Conservation (phyloP, 2,329 filamentous ascomycete species). For the Mariannaea sp. region DNA sequence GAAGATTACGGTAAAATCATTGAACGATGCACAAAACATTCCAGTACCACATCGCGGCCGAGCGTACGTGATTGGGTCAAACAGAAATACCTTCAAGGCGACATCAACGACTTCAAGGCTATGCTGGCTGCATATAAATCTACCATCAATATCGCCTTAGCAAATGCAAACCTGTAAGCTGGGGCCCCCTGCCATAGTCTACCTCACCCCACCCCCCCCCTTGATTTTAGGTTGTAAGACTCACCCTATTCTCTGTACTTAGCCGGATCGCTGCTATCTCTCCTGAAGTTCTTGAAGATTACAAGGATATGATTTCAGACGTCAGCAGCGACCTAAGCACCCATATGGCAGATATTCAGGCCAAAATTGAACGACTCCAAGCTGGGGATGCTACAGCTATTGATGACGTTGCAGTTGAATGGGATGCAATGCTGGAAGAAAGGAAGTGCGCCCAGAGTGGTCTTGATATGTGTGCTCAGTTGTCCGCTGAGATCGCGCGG, state of each 20-base stretch:
- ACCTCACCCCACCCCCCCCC: too few relatives aligned
- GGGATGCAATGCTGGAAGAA: neutral
- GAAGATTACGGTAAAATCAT: conserved; percentile 17
- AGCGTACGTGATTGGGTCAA: conserved; percentile 2
- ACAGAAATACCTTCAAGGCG: conserved; percentile 14
- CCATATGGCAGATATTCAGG: too few relatives aligned
- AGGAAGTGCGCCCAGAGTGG: neutral
- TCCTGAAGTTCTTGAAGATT: too few relatives aligned
- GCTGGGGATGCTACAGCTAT: neutral
- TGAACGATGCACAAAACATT: conserved; percentile 1
- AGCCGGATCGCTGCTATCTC: too few relatives aligned
- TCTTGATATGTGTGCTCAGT: neutral
- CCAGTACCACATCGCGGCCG: neutral
- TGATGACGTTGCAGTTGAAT: neutral
- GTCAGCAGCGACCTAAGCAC: too few relatives aligned
- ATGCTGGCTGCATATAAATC: conserved; percentile 34
- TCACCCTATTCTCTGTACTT: too few relatives aligned
- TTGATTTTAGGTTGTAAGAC: too few relatives aligned
- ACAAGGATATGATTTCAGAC: too few relatives aligned
- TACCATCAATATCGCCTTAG: conserved; percentile 37
- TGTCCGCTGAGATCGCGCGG: neutral
- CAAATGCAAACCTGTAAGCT: conserved; percentile 34
- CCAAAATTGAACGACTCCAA: neutral
- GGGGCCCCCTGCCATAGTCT: too few relatives aligned
- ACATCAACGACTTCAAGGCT: conserved; percentile 30